These are phyloP conservation scores for Penicillium janthinellum DNA, from an alignment of 2,329 filamentous ascomycete genomes.

Conservation along the genomic window DNA sequence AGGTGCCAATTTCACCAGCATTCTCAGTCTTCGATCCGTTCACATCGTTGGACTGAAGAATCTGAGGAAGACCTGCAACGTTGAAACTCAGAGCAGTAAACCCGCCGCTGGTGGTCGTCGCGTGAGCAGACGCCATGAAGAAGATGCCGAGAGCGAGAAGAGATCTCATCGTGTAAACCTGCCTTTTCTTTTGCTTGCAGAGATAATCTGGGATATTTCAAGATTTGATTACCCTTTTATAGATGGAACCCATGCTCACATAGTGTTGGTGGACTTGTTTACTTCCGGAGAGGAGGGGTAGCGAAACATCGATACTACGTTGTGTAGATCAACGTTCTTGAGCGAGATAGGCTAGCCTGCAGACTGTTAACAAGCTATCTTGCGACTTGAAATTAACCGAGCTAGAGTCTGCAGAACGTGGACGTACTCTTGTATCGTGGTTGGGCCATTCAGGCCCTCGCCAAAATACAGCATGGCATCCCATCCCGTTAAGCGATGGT, in stretches of 20 bases:
- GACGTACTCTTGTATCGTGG: not conserved
- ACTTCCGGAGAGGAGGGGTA: not conserved
- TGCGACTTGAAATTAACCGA: not conserved
- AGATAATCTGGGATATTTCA: not conserved
- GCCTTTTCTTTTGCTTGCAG: not conserved
- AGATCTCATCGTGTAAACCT: conserved; percentile 8
- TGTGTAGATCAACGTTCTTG: not conserved
- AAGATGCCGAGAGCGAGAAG: conserved; percentile 3
- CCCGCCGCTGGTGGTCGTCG: conserved; percentile 39
- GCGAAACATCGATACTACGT: not conserved
- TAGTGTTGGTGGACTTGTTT: not conserved
- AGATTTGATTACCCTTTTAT: conserved; percentile 5
- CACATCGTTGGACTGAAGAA: conserved; percentile 61
- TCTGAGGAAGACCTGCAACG: conserved; percentile 59
- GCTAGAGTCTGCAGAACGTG: conserved; percentile 1
- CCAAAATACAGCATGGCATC: not conserved
- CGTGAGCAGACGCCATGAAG: conserved; percentile 9
- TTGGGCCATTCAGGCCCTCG: not conserved
- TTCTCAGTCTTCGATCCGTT: conserved; percentile 64
- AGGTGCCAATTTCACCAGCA: conserved; percentile 57
- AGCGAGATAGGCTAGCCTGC: conserved; percentile 1
- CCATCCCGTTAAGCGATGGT: not conserved
- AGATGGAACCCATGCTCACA: not conserved
- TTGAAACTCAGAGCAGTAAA: conserved; percentile 61
- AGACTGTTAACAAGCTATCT: not conserved